Evolutionary conservation across 2,329 filamentous ascomycete species (phyloP), one percentile per base, ranked within the genome.

Genomic region (Verticillium tricorpus): DNA sequence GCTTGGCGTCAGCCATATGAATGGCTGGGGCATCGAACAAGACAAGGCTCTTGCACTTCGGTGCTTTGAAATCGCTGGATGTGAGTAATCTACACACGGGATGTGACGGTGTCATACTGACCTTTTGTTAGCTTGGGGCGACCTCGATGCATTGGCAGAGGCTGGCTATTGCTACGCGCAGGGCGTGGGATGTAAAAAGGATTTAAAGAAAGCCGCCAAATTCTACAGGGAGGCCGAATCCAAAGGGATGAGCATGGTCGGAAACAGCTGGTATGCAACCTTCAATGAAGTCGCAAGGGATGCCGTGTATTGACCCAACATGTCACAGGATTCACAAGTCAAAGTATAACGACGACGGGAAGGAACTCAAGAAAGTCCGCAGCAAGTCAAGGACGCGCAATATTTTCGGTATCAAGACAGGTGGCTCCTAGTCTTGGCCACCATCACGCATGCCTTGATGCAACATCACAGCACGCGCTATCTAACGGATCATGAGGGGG

Each of bases 81-180:
- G 86, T 89, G 78, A 80, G 86, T 82, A 66, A 64, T 69, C 11
- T 19, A 52, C 55, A 17, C 2, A 19, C 5, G 4, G 22, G 45
- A 19, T 25, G 1, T 19, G 19, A 25, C n/a, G 2, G 8, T 19
- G 8, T 9, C n/a, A 22, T 12, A 52, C 19, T 17, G 40, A n/a
- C 17, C 57, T 61, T 5, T 58, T 58, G 12, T 25, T 68, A 89
- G 87, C 85, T 66, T 99, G 95, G 95, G 95, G 95, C 37, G 95
- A 99, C 77, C 89, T 90, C 6, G 95, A 99, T 77, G 95, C 95
- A 25, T 82, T 99, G 63, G 90, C 93, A 8, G 95, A 99, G 77
- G 92, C 95, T 8, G 95, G 93, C 17, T 98, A 95, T 76, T 99
- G 94, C 78, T 99, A 98, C 71, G 92, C 93, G 1, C 89, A 98